Percentiles rank a stretch among this genome's conserved stretches.
Conservation (phyloP, 1,139 yeast genomes). For the Blastobotrys serpentis region DNA sequence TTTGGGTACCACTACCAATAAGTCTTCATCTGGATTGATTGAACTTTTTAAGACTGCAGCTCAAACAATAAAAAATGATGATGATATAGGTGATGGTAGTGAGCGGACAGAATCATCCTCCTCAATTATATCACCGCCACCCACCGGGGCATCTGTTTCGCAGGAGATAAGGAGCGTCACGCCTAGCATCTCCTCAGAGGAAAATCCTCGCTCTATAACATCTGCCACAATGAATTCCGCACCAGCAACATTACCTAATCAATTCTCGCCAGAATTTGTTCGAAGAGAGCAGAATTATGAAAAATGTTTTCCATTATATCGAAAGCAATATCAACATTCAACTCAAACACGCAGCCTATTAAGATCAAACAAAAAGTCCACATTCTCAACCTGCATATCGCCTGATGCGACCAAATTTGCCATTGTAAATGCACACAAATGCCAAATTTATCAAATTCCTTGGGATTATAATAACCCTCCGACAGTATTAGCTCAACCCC, state of each 20-base stretch:
- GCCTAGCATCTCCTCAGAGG: slow-evolving; percentile 9
- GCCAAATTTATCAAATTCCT: slow-evolving; percentile 67
- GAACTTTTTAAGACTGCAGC: slow-evolving; percentile 24
- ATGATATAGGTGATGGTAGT: neutral
- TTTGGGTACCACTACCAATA: slow-evolving; percentile 4
- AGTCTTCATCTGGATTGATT: slow-evolving; percentile 20
- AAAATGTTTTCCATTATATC: slow-evolving; percentile 78
- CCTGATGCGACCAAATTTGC: slow-evolving; percentile 62
- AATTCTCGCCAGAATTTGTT: slow-evolving; percentile 25
- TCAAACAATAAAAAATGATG: neutral
- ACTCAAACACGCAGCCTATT: slow-evolving; percentile 59
- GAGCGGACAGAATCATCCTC: neutral
- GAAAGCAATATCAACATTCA: slow-evolving; percentile 62
- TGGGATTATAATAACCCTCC: slow-evolving; percentile 51
- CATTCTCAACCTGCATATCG: slow-evolving; percentile 64
- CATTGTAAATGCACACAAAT: slow-evolving; percentile 60
- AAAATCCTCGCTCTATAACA: neutral
- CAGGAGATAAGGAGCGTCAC: slow-evolving; percentile 5
- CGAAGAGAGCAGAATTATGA: slow-evolving; percentile 47
- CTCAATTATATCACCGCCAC: no score
- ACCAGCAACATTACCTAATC: slow-evolving; percentile 11
- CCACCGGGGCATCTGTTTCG: no score
- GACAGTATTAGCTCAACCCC: slow-evolving; percentile 13
- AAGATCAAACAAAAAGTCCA: slow-evolving; percentile 49
- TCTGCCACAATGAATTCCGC: slow-evolving; percentile 4